Conservation (phyloP, 2,329 filamentous ascomycete species). For the Ophiostoma novo-ulmi region DNA sequence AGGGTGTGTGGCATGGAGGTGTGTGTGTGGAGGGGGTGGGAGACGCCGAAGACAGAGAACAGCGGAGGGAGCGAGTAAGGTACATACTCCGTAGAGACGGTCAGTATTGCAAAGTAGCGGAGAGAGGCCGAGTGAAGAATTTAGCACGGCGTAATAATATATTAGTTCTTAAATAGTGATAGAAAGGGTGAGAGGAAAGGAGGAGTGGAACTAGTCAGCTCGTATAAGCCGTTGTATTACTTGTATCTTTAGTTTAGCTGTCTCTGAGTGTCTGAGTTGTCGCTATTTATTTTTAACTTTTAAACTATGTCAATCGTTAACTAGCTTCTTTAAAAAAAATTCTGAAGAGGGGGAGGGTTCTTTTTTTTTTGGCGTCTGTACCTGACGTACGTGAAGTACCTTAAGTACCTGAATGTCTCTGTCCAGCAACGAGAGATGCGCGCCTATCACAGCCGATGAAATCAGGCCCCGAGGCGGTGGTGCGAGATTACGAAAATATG, state of each 20-base stretch:
- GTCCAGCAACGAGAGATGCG: neutral
- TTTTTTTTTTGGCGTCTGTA: conserved; percentile 3
- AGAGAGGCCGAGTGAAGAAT: neutral
- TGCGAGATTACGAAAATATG: neutral
- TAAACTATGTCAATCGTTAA: neutral
- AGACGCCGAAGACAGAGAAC: neutral
- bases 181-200: neutral
- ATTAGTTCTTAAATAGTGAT: neutral
- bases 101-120: neutral
- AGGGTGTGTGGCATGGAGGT: neutral
- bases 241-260: neutral
- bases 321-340: no score
- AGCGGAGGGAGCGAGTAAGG: no score
- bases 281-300: neutral
- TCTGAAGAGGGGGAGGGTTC: neutral
- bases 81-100: no score
- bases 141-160: neutral
- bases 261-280: neutral
- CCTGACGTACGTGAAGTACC: neutral
- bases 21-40: conserved; percentile 7
- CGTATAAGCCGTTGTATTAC: conserved; percentile 11
- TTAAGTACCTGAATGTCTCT: conserved; percentile 5
- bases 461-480: neutral
- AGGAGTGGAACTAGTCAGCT: conserved; percentile 13
- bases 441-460: conserved; percentile 3